Conservation (phyloP, 2,329 filamentous ascomycete genomes). For the Ophiostoma montium region DNA sequence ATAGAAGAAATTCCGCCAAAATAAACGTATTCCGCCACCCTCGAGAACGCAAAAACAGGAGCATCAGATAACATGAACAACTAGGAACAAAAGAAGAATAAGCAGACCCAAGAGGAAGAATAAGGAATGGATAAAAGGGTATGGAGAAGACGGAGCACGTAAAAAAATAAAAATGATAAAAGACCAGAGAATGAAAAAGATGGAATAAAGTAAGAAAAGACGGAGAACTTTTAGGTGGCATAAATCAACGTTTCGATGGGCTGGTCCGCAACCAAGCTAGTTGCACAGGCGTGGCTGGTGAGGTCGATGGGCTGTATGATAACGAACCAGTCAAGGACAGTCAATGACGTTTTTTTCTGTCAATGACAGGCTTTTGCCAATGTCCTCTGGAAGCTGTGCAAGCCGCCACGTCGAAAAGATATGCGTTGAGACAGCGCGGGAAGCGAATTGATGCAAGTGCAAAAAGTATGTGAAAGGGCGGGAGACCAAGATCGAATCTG, state of each 20-base stretch:
- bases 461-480: neutral
- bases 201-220: neutral
- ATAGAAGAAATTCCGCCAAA: conserved; percentile 1
- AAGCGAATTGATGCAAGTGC: neutral
- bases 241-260: neutral
- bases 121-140: neutral
- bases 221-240: conserved; percentile 2
- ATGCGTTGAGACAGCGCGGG: neutral
- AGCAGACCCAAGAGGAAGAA: neutral
- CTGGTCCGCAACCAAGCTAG: neutral
- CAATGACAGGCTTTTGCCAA: too few species aligned
- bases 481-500: neutral
- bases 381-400: too few species aligned
- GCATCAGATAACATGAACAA: neutral
- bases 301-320: too few species aligned
- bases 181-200: neutral
- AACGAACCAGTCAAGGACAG: too few species aligned
- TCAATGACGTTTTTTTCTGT: too few species aligned
- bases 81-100: neutral
- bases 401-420: too few species aligned
- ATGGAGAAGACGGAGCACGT: neutral
- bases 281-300: too few species aligned
- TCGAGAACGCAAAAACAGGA: neutral
- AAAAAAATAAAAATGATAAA: neutral
- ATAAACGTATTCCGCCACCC: conserved; percentile 2